Conservation (phyloP, 2,329 filamentous ascomycete genomes). For the Aspergillus novofumigatus region DNA sequence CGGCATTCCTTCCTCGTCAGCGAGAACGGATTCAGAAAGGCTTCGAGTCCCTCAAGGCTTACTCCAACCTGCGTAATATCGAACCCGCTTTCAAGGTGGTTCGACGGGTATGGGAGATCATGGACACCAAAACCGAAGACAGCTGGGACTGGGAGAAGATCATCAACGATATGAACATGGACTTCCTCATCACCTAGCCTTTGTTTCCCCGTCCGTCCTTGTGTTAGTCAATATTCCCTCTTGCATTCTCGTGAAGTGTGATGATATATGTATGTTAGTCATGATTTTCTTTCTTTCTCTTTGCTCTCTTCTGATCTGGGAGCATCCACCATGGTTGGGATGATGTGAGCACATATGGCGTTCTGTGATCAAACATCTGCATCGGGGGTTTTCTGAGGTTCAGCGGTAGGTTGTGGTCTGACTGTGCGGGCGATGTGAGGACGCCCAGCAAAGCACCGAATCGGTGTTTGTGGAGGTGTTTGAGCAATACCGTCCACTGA, state of each 20-base stretch:
- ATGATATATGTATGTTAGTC: neutral
- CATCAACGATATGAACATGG: slow-evolving; percentile 55
- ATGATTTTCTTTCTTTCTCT: neutral
- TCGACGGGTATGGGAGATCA: slow-evolving; percentile 55
- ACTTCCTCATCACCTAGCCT: slow-evolving; percentile 56
- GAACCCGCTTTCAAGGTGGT: slow-evolving; percentile 53
- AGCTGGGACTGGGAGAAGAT: slow-evolving; percentile 63
- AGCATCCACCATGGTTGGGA: neutral
- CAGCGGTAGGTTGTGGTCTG: neutral
- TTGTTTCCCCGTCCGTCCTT: neutral
- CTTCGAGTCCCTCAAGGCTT: slow-evolving; percentile 52
- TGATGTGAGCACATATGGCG: neutral
- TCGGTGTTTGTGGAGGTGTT: neutral
- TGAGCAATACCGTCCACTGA: neutral
- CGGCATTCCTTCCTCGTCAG: slow-evolving; percentile 54
- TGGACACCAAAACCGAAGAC: slow-evolving; percentile 54
- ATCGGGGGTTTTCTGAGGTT: neutral
- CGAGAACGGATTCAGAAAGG: slow-evolving; percentile 52
- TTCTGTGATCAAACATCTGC: neutral
- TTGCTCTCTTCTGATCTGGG: neutral
- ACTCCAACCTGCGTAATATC: slow-evolving; percentile 57
- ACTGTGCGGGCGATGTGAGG: neutral
- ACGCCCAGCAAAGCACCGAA: neutral
- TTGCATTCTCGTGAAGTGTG: neutral
- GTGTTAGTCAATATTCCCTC: slow-evolving; percentile 1